These are phyloP conservation scores for Jaltomata sinuosa DNA, from an alignment of 257 asterid genomes.

Conservation along the genomic window DNA sequence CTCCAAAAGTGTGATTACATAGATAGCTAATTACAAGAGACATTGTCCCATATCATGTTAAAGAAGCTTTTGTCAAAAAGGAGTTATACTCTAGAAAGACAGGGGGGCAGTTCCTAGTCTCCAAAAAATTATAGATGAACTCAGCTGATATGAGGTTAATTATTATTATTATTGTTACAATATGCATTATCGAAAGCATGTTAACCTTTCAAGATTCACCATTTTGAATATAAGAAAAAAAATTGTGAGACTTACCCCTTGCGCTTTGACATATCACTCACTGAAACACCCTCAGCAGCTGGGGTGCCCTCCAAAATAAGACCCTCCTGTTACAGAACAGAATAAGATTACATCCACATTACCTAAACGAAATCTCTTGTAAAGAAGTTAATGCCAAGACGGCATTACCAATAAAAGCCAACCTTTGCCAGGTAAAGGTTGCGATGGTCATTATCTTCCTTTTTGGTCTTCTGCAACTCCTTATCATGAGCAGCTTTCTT, in stretches of 20 bases:
- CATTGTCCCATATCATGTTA: neutral
- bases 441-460: slow-evolving; percentile 63
- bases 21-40: no score
- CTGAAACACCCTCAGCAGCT: slow-evolving; percentile 94
- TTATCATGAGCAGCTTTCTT: slow-evolving; percentile 70
- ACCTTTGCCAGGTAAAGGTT: slow-evolving; percentile 93
- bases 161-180: no score
- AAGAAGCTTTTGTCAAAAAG: neutral
- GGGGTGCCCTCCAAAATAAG: slow-evolving; percentile 71
- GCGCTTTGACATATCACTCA: slow-evolving; percentile 74
- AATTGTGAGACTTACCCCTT: slow-evolving; percentile 42
- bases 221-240: neutral
- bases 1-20: no score
- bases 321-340: slow-evolving; percentile 63
- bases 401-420: slow-evolving; percentile 2
- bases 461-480: slow-evolving; percentile 69
- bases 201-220: neutral
- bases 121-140: neutral
- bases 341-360: slow-evolving; percentile 7
- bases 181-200: neutral
- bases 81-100: neutral
- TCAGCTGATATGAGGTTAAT: neutral
- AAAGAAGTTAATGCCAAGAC: neutral
- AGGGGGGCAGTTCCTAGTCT: neutral
- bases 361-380: neutral